A percentile compares a stretch with the other conserved stretches of the same genome.
phyloP scores from a whole-genome alignment of 2,329 filamentous ascomycete species.

The Ceratocystis lukuohia region DNA sequence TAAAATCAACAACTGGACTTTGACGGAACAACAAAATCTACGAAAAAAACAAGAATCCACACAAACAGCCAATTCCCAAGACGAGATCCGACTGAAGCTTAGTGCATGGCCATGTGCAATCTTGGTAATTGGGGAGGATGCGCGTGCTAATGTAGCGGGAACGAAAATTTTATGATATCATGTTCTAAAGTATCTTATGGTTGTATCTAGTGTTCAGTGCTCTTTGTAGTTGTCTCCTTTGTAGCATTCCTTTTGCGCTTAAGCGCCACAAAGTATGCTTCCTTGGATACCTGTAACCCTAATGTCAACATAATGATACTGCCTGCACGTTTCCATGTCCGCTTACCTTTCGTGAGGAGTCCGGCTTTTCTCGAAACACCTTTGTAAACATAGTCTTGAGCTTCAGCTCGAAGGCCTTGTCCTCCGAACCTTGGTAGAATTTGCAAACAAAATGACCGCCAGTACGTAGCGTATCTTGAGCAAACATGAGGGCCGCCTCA shows the following conservation, averaged over 20 bases:
- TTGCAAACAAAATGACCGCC: constrained; percentile 94
- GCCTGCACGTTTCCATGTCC: background rate
- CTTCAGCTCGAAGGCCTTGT: constrained; percentile 61
- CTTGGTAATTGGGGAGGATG: background rate
- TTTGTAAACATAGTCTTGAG: constrained; percentile 64
- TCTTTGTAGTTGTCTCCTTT: constrained; percentile 11
- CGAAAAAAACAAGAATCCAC: constrained; percentile 19
- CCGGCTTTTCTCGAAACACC: constrained; percentile 80
- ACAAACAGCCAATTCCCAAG: constrained; percentile 16
- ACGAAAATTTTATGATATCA: background rate
- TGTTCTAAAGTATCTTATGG: background rate
- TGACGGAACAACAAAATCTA: constrained; percentile 17
- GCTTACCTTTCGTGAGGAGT: constrained; percentile 71
- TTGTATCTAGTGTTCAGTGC: background rate
- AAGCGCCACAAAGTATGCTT: constrained; percentile 75
- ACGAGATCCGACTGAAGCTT: background rate
- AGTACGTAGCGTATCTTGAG: constrained; percentile 64
- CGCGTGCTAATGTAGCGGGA: background rate
- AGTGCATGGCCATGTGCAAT: constrained; percentile 5
- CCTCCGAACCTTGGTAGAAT: constrained; percentile 85
- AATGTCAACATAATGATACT: constrained; percentile 10
- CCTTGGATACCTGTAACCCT: constrained; percentile 56
- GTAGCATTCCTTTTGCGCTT: constrained; percentile 40
- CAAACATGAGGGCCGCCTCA: constrained; percentile 64
- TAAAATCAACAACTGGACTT: constrained; percentile 16